Evolutionary conservation across 306 rosid species (phyloP).

Genomic region (Benincasa hispida): DNA sequence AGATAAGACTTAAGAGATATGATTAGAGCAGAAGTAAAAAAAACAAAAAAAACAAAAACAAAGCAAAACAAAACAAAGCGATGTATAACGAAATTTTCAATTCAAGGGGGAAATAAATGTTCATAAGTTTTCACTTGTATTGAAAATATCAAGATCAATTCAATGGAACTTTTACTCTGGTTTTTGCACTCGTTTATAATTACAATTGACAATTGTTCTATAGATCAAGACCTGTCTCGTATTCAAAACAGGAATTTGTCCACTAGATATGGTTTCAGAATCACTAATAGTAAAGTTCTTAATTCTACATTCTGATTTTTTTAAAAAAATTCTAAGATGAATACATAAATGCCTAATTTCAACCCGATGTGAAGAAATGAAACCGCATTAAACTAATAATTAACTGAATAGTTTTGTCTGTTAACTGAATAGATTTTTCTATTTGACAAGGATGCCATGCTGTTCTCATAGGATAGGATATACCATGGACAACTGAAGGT

Average conservation of each 20-base stretch:
- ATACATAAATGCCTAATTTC: not conserved
- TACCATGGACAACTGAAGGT: not conserved
- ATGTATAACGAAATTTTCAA: not conserved
- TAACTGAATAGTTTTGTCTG: not conserved
- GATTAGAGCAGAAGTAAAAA: not conserved
- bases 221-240: not conserved
- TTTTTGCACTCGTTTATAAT: not conserved
- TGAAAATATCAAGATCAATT: not conserved
- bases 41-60: too few relatives aligned
- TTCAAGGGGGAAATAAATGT: not conserved
- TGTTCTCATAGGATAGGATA: not conserved
- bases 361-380: not conserved
- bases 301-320: not conserved
- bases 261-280: not conserved
- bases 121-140: not conserved
- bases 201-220: not conserved
- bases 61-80: not conserved
- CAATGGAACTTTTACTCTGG: not conserved
- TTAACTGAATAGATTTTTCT: not conserved
- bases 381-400: not conserved
- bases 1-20: not conserved
- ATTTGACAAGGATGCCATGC: not conserved
- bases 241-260: not conserved
- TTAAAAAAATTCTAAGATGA: not conserved
- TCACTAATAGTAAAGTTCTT: not conserved